Percentiles rank a stretch among this genome's conserved stretches.
phyloP scores from a whole-genome alignment of 2,329 filamentous ascomycete species.

The Penicillium vulpinum region DNA sequence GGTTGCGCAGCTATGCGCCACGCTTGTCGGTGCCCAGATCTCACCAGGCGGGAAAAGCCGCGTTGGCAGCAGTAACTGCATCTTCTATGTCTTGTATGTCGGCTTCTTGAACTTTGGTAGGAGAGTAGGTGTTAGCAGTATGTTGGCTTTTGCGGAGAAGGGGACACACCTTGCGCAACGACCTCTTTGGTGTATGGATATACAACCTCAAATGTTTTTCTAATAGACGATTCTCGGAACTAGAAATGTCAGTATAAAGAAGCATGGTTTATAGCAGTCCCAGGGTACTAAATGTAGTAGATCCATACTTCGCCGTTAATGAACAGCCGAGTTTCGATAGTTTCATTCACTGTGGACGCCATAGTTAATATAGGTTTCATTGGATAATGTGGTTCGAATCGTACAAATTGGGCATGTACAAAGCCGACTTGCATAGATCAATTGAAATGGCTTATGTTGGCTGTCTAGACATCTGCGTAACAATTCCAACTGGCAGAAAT shows the following conservation, averaged over 20 bases:
- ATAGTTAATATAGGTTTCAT: not conserved
- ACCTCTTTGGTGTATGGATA: slow-evolving; percentile 33
- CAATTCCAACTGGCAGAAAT: not conserved
- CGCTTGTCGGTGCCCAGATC: slow-evolving; percentile 36
- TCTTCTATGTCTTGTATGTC: slow-evolving; percentile 34
- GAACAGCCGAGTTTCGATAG: slow-evolving; percentile 36
- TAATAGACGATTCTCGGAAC: slow-evolving; percentile 30
- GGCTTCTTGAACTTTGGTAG: slow-evolving; percentile 33
- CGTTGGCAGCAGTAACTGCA: slow-evolving; percentile 40
- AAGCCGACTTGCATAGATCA: not conserved
- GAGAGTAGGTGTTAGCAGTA: not conserved
- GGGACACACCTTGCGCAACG: slow-evolving; percentile 28
- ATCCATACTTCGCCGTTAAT: slow-evolving; percentile 33
- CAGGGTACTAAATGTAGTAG: not conserved
- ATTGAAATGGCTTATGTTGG: not conserved
- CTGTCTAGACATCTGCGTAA: not conserved
- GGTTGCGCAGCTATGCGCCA: slow-evolving; percentile 34
- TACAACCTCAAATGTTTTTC: slow-evolving; percentile 32
- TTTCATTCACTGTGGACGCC: slow-evolving; percentile 10
- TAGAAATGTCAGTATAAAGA: slow-evolving; percentile 1
- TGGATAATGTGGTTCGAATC: not conserved
- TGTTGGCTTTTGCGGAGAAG: not conserved
- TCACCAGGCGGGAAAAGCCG: slow-evolving; percentile 41
- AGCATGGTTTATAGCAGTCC: not conserved
- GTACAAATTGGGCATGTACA: not conserved